Evolutionary conservation across 306 rosid genomes (phyloP), one percentile per base, ranked within the genome.

Genomic region (Leucaena leucocephala): DNA sequence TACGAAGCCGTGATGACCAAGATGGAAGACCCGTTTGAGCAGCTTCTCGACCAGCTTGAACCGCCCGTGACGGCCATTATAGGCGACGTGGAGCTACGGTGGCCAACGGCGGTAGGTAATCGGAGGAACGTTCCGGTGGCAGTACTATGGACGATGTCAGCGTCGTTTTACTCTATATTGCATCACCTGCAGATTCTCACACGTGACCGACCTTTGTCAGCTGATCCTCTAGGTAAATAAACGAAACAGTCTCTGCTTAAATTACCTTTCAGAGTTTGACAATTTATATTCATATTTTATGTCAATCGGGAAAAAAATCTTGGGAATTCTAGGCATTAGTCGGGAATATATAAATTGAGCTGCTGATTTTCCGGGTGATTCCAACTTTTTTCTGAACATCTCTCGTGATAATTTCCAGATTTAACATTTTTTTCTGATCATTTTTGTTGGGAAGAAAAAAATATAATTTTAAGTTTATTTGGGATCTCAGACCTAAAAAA

Each of bases 1-100:
- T 40, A 67, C 5, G 70, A 79, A 27, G 84, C 86, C 2, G 42
- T 64, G 40, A 67, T 43, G 46, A 86, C 78, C 17, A 54, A 80
- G 14, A 72, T 86, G 82, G 76, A 82, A 73, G 73, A 62, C 16
- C 89, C 86, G 0, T 82, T 82, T 8, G 86, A 80, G 78, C 52
- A 27, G 63, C 72, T 86, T 7, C 46, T 86, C 21, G 82, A 76
- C 14, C 54, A 5, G 35, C 84, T 86, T 8, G 67, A 82, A 65
- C 71, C 74, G 33, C 71, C 74, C 5, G 75, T 61, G 10, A 62
- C 52, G 7, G 39, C 45, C 13, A 86, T 82, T 4, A 7, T 86
- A 1, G 72, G 76, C 45, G 86, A 86, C 36, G 45, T 66, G 0
- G 52, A 16, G 39, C 62, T 86, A 2, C 21, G 13, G 63, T 85